Evolutionary conservation across 2,329 filamentous ascomycete genomes (phyloP).

Genomic region (Curvularia eragrostidis): DNA sequence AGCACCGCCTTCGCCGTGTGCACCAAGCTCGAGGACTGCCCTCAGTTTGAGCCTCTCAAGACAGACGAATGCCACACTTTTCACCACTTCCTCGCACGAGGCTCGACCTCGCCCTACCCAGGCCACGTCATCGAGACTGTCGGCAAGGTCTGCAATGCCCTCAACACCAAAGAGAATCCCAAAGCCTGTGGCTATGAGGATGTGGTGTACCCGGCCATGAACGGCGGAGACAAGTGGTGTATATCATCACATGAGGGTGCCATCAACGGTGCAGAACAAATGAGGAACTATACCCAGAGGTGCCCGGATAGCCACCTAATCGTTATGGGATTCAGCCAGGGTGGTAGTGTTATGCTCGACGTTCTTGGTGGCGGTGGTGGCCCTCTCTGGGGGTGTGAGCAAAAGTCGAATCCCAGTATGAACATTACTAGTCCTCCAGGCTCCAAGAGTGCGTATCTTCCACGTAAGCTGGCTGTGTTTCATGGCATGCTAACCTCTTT

Average conservation of each 20-base stretch:
- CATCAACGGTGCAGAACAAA: conserved; percentile 33
- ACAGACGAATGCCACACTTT: conserved; percentile 34
- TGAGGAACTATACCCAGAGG: conserved; percentile 37
- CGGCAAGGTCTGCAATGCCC: conserved; percentile 33
- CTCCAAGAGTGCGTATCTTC: conserved; percentile 26
- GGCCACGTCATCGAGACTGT: conserved; percentile 38
- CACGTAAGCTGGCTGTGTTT: no score
- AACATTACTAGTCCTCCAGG: conserved; percentile 29
- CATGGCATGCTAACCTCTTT: conserved; percentile 15
- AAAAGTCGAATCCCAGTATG: conserved; percentile 32
- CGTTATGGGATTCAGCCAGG: conserved; percentile 39
- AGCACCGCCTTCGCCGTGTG: conserved; percentile 30
- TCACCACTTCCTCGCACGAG: conserved; percentile 36
- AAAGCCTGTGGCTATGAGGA: conserved; percentile 38
- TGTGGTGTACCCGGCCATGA: conserved; percentile 35
- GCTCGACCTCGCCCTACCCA: conserved; percentile 37
- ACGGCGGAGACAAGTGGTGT: conserved; percentile 35
- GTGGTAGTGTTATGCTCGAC: conserved; percentile 35
- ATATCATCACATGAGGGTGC: conserved; percentile 37
- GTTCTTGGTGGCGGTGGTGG: conserved; percentile 37
- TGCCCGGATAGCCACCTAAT: conserved; percentile 39
- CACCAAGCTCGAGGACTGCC: conserved; percentile 38
- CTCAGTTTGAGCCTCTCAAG: conserved; percentile 31
- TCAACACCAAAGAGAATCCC: conserved; percentile 32
- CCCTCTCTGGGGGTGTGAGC: conserved; percentile 33